Base-by-base conservation (phyloP, 2,329 filamentous ascomycete species). In the Cytospora mali region DNA sequence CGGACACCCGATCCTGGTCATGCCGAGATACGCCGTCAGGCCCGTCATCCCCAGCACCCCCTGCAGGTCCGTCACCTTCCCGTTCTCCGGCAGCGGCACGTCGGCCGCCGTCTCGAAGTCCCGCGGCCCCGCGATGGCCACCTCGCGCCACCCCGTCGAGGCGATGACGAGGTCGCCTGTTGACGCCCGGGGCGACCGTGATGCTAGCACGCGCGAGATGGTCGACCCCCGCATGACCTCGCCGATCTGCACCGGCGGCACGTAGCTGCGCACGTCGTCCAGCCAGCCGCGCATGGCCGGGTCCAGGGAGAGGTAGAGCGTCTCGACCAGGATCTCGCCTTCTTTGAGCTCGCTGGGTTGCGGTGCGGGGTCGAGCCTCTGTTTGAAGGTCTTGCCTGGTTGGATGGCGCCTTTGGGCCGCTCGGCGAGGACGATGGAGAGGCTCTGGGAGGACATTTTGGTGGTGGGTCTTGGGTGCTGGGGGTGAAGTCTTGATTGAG, bases 1-100 rank as follows among this genome's bases (percentile, higher is more conserved):
- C 28, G 87, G 81, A 60, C 85, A 75, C 0, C 83, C 88, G 18
- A 90, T 80, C 33, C 88, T 84, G 56, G 84, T 74, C 71, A 89
- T 82, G 9, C 87, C 87, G 65, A 89, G 89, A 69, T 89, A 90
- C 0, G 86, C 88, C 0, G 88, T 90, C 62, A 90, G 68, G 0
- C 85, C 87, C 0, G 87, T 88, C 74, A 84, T 77, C 3, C 87
- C 87, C 52, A 80, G 73, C 51, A 83, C 81, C 9, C 81, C 80
- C 66, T 85, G 74, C 2, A 81, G 77, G 69, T 88, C 85, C 1
- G 84, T 86, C 6, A 73, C 33, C 62, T 70, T 71, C 13, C 71
- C 71, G 4, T 65, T 29, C 6, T 16, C 3, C 6, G 71, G 64
- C 7, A 71, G 61, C n/a, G 68, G 54, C 29, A 65, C 60, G 25